Conservation (phyloP, 2,329 filamentous ascomycete species). For the Fusarium coffeatum region DNA sequence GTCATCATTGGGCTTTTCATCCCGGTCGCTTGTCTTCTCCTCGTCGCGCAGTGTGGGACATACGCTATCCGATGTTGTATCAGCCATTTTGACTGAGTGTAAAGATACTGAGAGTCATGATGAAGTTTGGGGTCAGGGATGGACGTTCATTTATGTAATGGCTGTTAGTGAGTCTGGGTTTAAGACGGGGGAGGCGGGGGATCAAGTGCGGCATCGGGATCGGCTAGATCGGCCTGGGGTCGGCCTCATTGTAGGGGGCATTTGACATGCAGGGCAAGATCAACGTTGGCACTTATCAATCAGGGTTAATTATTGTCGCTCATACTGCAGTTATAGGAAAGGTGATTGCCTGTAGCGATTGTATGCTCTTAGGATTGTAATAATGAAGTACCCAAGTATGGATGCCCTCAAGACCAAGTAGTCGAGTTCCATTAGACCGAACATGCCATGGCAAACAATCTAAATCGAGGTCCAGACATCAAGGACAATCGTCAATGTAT, state of each 20-base stretch:
- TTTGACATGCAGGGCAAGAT: background rate
- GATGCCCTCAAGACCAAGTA: background rate
- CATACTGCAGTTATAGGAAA: background rate
- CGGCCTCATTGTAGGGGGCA: background rate
- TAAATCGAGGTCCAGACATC: too few relatives aligned
- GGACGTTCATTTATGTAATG: constrained; percentile 12
- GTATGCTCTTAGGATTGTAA: fast-evolving
- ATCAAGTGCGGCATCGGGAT: constrained; percentile 1
- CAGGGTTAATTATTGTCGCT: background rate
- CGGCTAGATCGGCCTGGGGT: constrained; percentile 3
- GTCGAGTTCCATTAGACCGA: background rate
- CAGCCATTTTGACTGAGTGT: background rate
- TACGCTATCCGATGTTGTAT: constrained; percentile 14
- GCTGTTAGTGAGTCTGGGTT: background rate
- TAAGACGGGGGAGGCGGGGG: constrained; percentile 21
- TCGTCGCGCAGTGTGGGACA: constrained; percentile 15
- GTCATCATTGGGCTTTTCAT: too few relatives aligned
- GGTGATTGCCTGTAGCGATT: background rate
- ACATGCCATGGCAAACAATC: background rate
- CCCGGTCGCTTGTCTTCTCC: too few relatives aligned
- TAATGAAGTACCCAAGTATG: background rate
- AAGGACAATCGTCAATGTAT: too few relatives aligned
- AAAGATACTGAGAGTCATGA: background rate
- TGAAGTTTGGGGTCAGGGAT: too few relatives aligned
- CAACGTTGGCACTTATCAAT: background rate